These are phyloP conservation scores for Chytriomyces confervae DNA, from an alignment of 192 early-diverging fungal species.

Conservation along the genomic window DNA sequence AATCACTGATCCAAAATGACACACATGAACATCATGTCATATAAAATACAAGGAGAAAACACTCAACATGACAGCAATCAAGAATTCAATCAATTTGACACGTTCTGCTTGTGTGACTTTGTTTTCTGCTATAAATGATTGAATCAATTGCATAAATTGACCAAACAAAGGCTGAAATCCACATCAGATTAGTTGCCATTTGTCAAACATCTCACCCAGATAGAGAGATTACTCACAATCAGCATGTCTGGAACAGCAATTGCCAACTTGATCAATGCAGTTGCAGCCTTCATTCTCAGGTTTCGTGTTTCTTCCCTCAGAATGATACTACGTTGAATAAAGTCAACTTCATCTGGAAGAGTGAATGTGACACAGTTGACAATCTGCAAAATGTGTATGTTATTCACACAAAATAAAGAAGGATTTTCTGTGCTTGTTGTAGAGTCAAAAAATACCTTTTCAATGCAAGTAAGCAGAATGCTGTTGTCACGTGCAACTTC, in stretches of 20 bases:
- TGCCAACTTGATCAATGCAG: slow-evolving; percentile 44
- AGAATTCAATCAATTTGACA: slow-evolving; percentile 40
- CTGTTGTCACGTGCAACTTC: slow-evolving; percentile 21
- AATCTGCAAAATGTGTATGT: slow-evolving; percentile 27
- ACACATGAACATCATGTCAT: neutral
- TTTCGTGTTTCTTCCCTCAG: slow-evolving; percentile 40
- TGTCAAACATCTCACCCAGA: neutral
- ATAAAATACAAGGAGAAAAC: neutral
- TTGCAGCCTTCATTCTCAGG: slow-evolving; percentile 43
- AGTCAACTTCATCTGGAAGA: slow-evolving; percentile 37
- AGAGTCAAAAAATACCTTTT: slow-evolving; percentile 35
- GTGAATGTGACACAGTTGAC: slow-evolving; percentile 42
- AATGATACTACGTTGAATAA: slow-evolving; percentile 2
- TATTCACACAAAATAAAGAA: neutral
- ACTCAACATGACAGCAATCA: slow-evolving; percentile 37
- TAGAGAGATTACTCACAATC: slow-evolving; percentile 27
- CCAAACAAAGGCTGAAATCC: slow-evolving; percentile 15
- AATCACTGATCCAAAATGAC: slow-evolving; percentile 23
- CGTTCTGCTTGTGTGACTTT: slow-evolving; percentile 23
- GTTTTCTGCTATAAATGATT: neutral
- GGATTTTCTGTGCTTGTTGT: neutral
- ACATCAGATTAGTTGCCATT: neutral
- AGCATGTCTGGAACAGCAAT: slow-evolving; percentile 50
- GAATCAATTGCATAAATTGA: slow-evolving; percentile 19
- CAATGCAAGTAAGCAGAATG: slow-evolving; percentile 35